Conservation (phyloP, 371 early-diverging fungal genomes). For the Nematocida major region DNA sequence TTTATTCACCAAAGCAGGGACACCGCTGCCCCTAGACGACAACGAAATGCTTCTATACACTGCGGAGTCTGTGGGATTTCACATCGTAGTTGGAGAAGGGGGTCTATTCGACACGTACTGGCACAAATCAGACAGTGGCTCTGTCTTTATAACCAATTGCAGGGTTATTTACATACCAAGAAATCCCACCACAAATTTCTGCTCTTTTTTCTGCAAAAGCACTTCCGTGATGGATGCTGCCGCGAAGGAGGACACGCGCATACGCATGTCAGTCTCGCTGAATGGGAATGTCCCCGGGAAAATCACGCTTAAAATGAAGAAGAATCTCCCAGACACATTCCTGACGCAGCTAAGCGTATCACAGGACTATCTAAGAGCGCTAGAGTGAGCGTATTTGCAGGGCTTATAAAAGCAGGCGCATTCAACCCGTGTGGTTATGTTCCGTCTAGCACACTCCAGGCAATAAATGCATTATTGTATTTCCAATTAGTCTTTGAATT, state of each 20-base stretch:
- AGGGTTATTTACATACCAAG: slow-evolving; percentile 53
- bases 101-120: slow-evolving; percentile 35
- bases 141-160: slow-evolving; percentile 53
- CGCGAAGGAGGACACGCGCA: neutral
- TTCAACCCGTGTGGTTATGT: too few relatives aligned
- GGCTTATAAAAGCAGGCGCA: too few relatives aligned
- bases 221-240: slow-evolving; percentile 1
- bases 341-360: neutral
- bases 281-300: neutral
- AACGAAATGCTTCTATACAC: slow-evolving; percentile 51
- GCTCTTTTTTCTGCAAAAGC: slow-evolving; percentile 41
- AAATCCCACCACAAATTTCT: slow-evolving; percentile 12
- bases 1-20: slow-evolving; percentile 48
- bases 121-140: slow-evolving; percentile 26
- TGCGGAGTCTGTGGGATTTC: slow-evolving; percentile 22
- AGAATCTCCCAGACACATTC: slow-evolving; percentile 18
- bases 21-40: slow-evolving; percentile 52
- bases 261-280: neutral
- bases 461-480: too few relatives aligned
- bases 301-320: slow-evolving; percentile 2
- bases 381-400: slow-evolving; percentile 6
- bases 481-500: too few relatives aligned
- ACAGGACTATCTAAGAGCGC: neutral
- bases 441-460: too few relatives aligned
- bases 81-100: slow-evolving; percentile 50